Evolutionary conservation across 352 stramenopile genomes (phyloP).

Genomic region (Pythium insidiosum): DNA sequence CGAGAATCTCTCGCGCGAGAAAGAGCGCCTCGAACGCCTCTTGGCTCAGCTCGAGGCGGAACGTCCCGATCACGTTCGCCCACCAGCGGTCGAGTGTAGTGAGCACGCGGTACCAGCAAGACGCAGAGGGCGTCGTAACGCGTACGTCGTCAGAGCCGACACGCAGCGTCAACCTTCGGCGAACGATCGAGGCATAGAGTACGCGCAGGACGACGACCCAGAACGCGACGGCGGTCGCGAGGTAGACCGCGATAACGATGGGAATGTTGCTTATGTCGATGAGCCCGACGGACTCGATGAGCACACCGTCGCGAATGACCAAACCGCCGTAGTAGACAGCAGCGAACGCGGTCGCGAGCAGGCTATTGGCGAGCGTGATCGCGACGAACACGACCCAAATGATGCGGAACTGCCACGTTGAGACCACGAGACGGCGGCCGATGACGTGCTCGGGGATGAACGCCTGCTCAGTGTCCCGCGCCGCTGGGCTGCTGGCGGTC

Average conservation of each 20-base stretch:
- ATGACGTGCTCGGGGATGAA: not conserved
- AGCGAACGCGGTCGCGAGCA: constrained; percentile 1
- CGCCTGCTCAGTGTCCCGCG: not conserved
- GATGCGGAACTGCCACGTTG: not conserved
- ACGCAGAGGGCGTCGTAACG: no score
- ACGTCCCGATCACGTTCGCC: no score
- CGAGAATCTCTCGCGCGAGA: constrained; percentile 7
- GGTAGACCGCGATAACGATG: constrained; percentile 3
- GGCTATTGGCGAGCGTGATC: constrained; percentile 1
- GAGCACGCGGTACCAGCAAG: not conserved
- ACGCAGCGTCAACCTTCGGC: not conserved
- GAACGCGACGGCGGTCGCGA: not conserved
- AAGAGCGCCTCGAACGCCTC: constrained; percentile 10
- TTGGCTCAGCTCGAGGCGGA: constrained; percentile 1
- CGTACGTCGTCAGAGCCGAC: no score
- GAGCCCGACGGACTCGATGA: constrained; percentile 1
- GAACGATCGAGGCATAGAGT: not conserved
- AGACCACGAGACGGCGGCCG: not conserved
- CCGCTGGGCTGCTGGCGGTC: no score
- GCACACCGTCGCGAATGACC: constrained; percentile 2
- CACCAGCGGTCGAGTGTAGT: not conserved
- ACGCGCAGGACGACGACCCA: not conserved
- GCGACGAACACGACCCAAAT: not conserved
- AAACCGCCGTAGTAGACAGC: constrained; percentile 1
- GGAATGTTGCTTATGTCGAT: not conserved